phyloP scores from a whole-genome alignment of 2,329 filamentous ascomycete genomes.

The Clarireedia monteithiana region DNA sequence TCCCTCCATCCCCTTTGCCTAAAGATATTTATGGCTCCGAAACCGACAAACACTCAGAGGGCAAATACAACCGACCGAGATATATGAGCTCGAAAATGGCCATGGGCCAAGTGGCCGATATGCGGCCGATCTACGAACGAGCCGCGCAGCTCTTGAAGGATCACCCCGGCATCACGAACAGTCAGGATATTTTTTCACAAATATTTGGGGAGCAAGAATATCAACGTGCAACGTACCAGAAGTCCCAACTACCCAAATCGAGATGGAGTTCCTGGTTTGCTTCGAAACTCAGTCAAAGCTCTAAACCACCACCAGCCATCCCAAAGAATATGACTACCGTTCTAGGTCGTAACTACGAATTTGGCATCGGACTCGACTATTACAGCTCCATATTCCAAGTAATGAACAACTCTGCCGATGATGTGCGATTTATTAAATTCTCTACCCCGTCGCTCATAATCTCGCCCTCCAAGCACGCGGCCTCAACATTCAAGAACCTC shows the following conservation, averaged over 20 bases:
- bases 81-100: constrained; percentile 41
- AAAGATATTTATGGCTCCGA: constrained; percentile 39
- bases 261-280: neutral
- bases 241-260: neutral
- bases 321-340: neutral
- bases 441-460: neutral
- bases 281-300: neutral
- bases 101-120: constrained; percentile 43
- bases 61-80: constrained; percentile 34
- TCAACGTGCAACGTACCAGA: constrained; percentile 28
- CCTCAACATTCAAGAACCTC: neutral
- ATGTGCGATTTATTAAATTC: neutral
- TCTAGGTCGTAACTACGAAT: neutral
- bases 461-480: neutral
- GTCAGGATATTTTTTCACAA: constrained; percentile 34
- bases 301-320: neutral
- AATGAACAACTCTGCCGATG: neutral
- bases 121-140: constrained; percentile 38
- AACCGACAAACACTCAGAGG: constrained; percentile 31
- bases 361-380: constrained; percentile 3
- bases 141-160: constrained; percentile 9
- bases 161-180: neutral
- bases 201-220: constrained; percentile 47
- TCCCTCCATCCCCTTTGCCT: constrained; percentile 43
- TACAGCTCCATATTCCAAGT: neutral